A percentile compares a stretch with the other conserved stretches of the same genome.
Evolutionary conservation across 2,329 filamentous ascomycete species (phyloP).

Genomic region (Nannizziopsis arthrosporioides): DNA sequence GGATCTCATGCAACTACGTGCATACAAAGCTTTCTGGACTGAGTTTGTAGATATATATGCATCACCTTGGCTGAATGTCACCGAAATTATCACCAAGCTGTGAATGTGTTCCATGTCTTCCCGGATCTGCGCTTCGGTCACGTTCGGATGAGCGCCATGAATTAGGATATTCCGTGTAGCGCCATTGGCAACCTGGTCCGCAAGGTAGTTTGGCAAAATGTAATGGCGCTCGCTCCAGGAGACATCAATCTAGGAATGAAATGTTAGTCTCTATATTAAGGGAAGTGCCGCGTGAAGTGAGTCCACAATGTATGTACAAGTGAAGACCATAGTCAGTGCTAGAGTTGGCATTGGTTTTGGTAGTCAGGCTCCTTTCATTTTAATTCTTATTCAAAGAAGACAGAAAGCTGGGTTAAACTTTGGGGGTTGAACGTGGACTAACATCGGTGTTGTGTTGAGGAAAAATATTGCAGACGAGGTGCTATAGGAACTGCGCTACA

Average conservation of each 20-base stretch:
- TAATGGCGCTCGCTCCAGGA: constrained; percentile 63
- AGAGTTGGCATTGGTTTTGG: too few relatives aligned
- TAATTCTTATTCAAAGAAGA: too few relatives aligned
- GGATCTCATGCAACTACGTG: constrained; percentile 64
- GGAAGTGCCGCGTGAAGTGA: neutral
- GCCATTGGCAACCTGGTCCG: constrained; percentile 51
- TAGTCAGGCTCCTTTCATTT: too few relatives aligned
- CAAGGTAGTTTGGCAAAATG: constrained; percentile 50
- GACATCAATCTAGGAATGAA: constrained; percentile 47
- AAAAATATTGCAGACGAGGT: neutral
- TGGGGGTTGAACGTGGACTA: too few relatives aligned
- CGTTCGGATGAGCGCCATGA: constrained; percentile 43
- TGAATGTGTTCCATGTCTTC: constrained; percentile 73
- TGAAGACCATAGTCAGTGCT: too few relatives aligned
- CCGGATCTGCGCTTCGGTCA: constrained; percentile 55
- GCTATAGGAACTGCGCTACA: neutral
- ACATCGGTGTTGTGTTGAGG: too few relatives aligned
- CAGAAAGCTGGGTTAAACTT: too few relatives aligned
- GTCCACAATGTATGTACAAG: too few relatives aligned
- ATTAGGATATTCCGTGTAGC: constrained; percentile 66
- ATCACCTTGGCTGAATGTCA: constrained; percentile 48
- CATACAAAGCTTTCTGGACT: constrained; percentile 61
- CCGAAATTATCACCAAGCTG: constrained; percentile 58
- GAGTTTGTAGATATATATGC: constrained; percentile 66
- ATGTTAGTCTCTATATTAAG: neutral